Evolutionary conservation across 208 protist genomes (phyloP).

Genomic region (Leishmania arabica): DNA sequence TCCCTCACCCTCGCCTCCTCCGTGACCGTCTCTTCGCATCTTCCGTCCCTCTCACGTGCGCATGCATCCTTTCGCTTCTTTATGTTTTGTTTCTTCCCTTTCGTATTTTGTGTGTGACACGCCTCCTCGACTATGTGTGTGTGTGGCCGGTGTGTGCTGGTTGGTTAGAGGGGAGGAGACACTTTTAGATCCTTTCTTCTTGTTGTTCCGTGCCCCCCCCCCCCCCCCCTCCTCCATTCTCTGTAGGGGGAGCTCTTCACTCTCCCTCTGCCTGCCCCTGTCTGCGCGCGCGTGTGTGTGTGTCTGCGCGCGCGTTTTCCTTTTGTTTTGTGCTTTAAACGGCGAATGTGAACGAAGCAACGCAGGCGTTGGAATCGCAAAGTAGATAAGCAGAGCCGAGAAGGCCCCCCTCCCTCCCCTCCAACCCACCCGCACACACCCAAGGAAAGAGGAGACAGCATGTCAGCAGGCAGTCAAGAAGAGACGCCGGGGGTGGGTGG

Average conservation of each 20-base stretch:
- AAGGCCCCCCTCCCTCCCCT: too few relatives aligned
- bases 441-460: neutral
- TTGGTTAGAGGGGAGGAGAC: neutral
- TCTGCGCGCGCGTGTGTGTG: neutral
- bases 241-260: neutral
- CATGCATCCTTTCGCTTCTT: neutral
- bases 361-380: neutral
- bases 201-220: neutral
- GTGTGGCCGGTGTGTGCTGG: neutral
- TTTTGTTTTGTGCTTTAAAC: neutral
- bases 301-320: too few relatives aligned
- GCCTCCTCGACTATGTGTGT: neutral
- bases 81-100: neutral
- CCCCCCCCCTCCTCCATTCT: neutral
- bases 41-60: neutral
- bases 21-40: too few relatives aligned
- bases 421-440: too few relatives aligned
- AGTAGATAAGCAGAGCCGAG: neutral
- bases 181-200: neutral
- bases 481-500: neutral
- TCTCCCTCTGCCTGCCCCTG: neutral
- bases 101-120: neutral
- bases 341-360: neutral
- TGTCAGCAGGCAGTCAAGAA: neutral
- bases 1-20: neutral